Evolutionary conservation across 2,329 filamentous ascomycete species (phyloP).

Genomic region (Cyphellophora europaea): DNA sequence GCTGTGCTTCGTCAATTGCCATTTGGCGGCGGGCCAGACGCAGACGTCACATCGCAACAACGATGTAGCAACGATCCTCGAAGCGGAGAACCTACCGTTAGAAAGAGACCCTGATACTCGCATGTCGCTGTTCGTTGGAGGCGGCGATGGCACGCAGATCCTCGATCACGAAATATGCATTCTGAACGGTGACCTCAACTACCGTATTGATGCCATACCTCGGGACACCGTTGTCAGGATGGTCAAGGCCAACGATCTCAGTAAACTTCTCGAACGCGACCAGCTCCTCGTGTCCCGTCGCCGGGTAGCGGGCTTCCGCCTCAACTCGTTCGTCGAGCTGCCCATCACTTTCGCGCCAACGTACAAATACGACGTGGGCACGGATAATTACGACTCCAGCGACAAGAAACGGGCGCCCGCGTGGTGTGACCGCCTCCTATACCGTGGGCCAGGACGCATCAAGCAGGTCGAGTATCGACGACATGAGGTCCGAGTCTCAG

Average conservation of each 20-base stretch:
- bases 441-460: slow-evolving; percentile 69
- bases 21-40: slow-evolving; percentile 86
- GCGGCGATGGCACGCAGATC: slow-evolving; percentile 92
- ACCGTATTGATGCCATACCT: slow-evolving; percentile 95
- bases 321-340: slow-evolving; percentile 82
- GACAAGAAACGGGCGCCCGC: slow-evolving; percentile 92
- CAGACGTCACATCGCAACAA: slow-evolving; percentile 87
- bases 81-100: slow-evolving; percentile 62
- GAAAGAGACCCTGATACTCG: slow-evolving; percentile 60
- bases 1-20: slow-evolving; percentile 93
- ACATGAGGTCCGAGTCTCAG: slow-evolving; percentile 83
- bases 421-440: slow-evolving; percentile 94
- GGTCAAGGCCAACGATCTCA: slow-evolving; percentile 68
- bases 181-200: slow-evolving; percentile 92
- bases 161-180: slow-evolving; percentile 97
- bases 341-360: slow-evolving; percentile 90
- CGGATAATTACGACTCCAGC: slow-evolving; percentile 84
- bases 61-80: slow-evolving; percentile 82
- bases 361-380: slow-evolving; percentile 97
- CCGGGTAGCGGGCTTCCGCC: slow-evolving; percentile 79
- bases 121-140: slow-evolving; percentile 72
- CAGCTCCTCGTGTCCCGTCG: slow-evolving; percentile 83
- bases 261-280: slow-evolving; percentile 83
- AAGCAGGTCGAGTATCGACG: slow-evolving; percentile 80
- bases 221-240: slow-evolving; percentile 85